Base-by-base conservation (phyloP, 495 filamentous ascomycete genomes). In the Aspergillus biplanus region DNA sequence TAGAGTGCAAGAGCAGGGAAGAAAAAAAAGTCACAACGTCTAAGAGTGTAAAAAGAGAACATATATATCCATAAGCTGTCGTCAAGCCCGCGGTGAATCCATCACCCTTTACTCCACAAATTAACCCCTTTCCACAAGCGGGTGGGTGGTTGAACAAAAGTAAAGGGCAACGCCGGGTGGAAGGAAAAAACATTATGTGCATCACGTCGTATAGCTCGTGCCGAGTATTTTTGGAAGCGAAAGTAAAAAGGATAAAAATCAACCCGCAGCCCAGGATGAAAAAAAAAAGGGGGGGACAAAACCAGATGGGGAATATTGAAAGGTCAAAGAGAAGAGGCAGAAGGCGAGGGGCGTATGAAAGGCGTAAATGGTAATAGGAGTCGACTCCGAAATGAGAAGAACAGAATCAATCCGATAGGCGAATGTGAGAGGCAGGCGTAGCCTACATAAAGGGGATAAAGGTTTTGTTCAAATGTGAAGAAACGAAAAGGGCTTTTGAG, bases 161-260 rank as follows among this genome's bases (percentile, higher is more conserved):
- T 35, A 61, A 55, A 58, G 52, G 44, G 53, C 53, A 58, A 65
- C 58, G 48, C 64, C 64, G 49, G 46, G 58, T 59, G 39, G 37
- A 11, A 56, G 4, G 59, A 49, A 35, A 61, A 59, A 59, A 59
- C 66, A 68, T 71, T 72, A 72, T 71, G 65, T 72, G 67, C 74
- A 68, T 78, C 71, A 73, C 73, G 59, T 74, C 71, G 56, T 76
- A 58, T 44, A 69, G 62, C 21, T 78, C 73, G 66, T 73, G 63
- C 72, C 65, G 57, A 68, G 66, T 58, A 59, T 50, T 64, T 62
- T 57, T 50, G 16, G 3, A 50, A 50, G 16, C 47, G 47, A 31
- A 39, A 9, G 39, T 39, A 35, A 56, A 50, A 55, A 61, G 34
- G 16, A 50, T 27, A 61, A 8, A 65, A 69, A 55, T 48, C 71